Evolutionary conservation across 768 basidiomycete species (phyloP).

Genomic region (Russula brevipes): DNA sequence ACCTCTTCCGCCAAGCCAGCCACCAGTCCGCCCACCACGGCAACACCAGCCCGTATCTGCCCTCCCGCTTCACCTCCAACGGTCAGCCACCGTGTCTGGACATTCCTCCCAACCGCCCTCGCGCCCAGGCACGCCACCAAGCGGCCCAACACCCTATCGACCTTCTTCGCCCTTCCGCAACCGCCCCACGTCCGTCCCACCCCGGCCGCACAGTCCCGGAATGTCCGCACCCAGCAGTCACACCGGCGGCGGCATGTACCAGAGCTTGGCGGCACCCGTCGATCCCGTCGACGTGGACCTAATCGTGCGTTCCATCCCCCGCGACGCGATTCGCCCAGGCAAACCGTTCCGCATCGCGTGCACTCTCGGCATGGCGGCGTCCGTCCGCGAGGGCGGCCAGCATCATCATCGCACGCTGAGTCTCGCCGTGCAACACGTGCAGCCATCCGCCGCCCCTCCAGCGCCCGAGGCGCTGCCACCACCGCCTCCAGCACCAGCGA

Average conservation of each 20-base stretch:
- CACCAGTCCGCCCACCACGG: conserved; percentile 33
- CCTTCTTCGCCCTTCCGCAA: conserved; percentile 40
- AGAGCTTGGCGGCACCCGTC: conserved; percentile 9
- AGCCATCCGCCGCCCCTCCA: conserved; percentile 34
- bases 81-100: conserved; percentile 35
- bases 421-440: conserved; percentile 64
- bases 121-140: conserved; percentile 55
- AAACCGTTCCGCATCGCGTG: conserved; percentile 57
- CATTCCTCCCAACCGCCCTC: conserved; percentile 46
- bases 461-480: not conserved
- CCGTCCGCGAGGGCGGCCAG: conserved; percentile 36
- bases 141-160: conserved; percentile 40
- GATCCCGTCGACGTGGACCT: conserved; percentile 55
- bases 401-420: conserved; percentile 35
- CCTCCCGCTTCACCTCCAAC: conserved; percentile 71
- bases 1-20: conserved; percentile 43
- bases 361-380: conserved; percentile 47
- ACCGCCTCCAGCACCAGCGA: not conserved
- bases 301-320: conserved; percentile 46
- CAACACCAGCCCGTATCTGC: conserved; percentile 57
- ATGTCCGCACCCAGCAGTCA: conserved; percentile 29
- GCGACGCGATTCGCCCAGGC: conserved; percentile 43
- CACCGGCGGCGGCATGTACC: no score
- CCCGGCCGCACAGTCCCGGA: conserved; percentile 32
- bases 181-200: conserved; percentile 27